These are phyloP conservation scores for Tuber brumale DNA, from an alignment of 495 filamentous ascomycete genomes.

Conservation along the genomic window DNA sequence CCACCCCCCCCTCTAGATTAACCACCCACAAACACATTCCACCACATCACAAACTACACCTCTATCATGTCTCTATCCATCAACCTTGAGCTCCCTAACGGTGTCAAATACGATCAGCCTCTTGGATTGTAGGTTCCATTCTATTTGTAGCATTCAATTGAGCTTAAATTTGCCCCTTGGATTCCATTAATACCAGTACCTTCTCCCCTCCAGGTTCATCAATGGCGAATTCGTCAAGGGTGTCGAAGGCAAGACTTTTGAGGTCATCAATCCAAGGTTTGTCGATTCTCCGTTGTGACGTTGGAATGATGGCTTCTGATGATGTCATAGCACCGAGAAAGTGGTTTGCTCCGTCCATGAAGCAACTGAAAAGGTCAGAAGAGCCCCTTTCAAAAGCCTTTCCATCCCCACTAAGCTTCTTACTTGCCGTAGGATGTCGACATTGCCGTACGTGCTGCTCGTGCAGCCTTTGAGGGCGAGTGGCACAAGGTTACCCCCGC, in stretches of 20 bases:
- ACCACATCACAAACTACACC: neutral
- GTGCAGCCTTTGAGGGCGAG: slow-evolving; percentile 73
- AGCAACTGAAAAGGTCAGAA: slow-evolving; percentile 72
- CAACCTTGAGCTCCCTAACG: slow-evolving; percentile 35
- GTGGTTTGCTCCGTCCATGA: slow-evolving; percentile 72
- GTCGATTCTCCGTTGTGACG: slow-evolving; percentile 9
- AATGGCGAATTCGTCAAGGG: slow-evolving; percentile 93
- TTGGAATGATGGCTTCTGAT: neutral
- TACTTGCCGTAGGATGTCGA: slow-evolving; percentile 54
- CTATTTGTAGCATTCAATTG: neutral
- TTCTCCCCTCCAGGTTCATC: slow-evolving; percentile 67
- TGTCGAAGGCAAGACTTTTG: slow-evolving; percentile 73
- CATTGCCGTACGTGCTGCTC: slow-evolving; percentile 78
- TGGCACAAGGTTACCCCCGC: slow-evolving; percentile 72
- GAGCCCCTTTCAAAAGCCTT: slow-evolving; percentile 42
- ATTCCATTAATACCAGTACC: neutral
- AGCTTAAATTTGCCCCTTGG: slow-evolving; percentile 1
- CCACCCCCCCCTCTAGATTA: neutral
- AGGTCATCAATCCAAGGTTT: slow-evolving; percentile 48
- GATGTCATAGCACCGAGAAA: slow-evolving; percentile 53
- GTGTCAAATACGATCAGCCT: slow-evolving; percentile 39
- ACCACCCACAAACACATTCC: neutral
- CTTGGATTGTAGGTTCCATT: slow-evolving; percentile 35
- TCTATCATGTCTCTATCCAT: slow-evolving; percentile 34
- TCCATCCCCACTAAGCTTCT: neutral